Base-by-base conservation (phyloP, 2,329 filamentous ascomycete genomes). In the Cladosporium halotolerans region DNA sequence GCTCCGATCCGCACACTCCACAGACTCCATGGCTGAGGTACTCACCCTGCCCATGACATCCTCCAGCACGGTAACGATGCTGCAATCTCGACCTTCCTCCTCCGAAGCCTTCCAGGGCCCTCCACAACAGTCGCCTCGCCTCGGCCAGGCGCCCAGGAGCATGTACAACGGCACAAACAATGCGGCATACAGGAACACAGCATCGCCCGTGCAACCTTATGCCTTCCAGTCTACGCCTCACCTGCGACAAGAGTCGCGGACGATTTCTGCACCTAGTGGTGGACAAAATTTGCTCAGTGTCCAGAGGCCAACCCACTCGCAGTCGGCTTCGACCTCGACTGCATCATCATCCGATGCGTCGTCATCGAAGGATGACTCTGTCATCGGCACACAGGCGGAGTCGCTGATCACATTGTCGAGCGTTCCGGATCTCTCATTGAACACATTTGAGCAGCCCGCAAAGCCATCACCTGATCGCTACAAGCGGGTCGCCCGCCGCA, bases 401-500 rank as follows among this genome's bases (percentile, higher is more conserved):
- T 67, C 68, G 9, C 48, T 74, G 36, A 76, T 77, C 60, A 76
- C 76, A 53, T 66, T 81, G 11, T 77, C 77, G 40, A 70, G 72
- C 45, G 70, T 77, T 23, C 78, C 81, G 45, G 79, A 79, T 72
- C 58, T 83, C 68, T 71, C 77, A 61, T 64, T 85, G 72, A 70
- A 73, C 28, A 60, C 73, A n/a, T 74, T 79, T 49, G 78, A 84
- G 40, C 75, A 78, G 3, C 76, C 81, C 18, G 71, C 76, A 43
- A 90, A 89, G 63, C 76, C 84, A 18, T 83, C 87, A 1, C 88
- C 89, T 1, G 90, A 96, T 68, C 83, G 92, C 55, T 96, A 96
- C 68, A 81, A 90, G 62, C 85, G 90, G 55, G 36, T 34, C 11
- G 39, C 50, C 34, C 43, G 50, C 13, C 64, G 80, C 56, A 71